Base-by-base conservation (phyloP, 2,329 filamentous ascomycete genomes). In the Penicillium palitans region DNA sequence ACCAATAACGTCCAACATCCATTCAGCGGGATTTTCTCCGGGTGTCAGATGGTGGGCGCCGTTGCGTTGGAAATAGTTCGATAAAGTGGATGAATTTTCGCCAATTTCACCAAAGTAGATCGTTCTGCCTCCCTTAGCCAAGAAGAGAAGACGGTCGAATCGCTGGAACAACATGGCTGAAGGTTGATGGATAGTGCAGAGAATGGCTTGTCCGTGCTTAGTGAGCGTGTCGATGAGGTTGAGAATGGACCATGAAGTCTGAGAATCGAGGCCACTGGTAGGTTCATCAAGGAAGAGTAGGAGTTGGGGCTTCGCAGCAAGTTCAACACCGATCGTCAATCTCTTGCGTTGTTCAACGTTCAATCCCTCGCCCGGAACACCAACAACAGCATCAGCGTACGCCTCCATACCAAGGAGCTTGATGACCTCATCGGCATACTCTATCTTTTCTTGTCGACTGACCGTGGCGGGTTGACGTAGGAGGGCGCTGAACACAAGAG, bases 331-430 rank as follows among this genome's bases (percentile, higher is more conserved):
- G 21, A 64, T 52, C 2, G 45, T 59, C 3, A 52, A 40, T 15
- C 55, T 87, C 69, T 87, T 87, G 9, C 84, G 78, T 68, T 87
- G 84, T 68, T 87, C 84, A 37, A 83, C 80, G 58, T 83, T 83
- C 49, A 84, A 72, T 67, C 81, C 92, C 78, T 93, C 90, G 45
- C 92, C 92, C 0, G 90, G 90, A 21, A 90, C 87, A 78, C 92
- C 93, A 54, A 96, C 90, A 52, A 96, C 83, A 8, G 92, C 92
- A 68, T 95, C 90, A 17, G 91, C 90, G 68, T 93, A 96, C 52
- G 91, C 87, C 58, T 90, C 81, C 92, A 96, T 96, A 37, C 93
- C 90, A 21, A 97, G 80, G 59, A 96, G 85, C 73, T 89, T 89
- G 69, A 97, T 96, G 0, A 75, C 69, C 27, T 96, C 88, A 41